phyloP scores from a whole-genome alignment of 768 basidiomycete genomes.

The Psilocybe subaeruginosa region DNA sequence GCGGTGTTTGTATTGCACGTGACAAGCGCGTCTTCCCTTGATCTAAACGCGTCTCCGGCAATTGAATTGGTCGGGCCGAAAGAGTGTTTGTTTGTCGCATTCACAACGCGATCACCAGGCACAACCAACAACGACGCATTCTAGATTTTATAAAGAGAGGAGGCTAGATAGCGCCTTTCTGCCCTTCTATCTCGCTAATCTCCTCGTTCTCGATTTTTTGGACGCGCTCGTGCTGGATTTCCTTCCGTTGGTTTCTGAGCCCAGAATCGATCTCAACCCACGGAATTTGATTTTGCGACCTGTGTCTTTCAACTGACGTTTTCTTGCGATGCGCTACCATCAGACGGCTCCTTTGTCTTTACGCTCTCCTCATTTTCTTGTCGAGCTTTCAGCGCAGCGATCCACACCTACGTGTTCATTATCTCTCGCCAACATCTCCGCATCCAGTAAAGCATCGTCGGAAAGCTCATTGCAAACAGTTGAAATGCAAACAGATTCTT shows the following conservation, averaged over 20 bases:
- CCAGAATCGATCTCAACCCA: neutral
- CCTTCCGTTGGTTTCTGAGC: neutral
- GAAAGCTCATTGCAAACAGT: constrained; percentile 2
- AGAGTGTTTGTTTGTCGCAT: constrained; percentile 10
- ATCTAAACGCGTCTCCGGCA: constrained; percentile 6
- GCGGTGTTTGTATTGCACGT: constrained; percentile 14
- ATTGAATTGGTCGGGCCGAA: neutral
- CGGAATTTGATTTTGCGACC: neutral
- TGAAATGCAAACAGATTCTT: constrained; percentile 19
- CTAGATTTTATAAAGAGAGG: constrained; percentile 3
- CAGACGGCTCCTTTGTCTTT: constrained; percentile 3
- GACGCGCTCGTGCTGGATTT: neutral
- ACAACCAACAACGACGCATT: constrained; percentile 7
- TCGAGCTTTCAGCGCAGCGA: constrained; percentile 10
- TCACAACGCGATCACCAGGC: constrained; percentile 16
- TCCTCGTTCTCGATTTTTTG: neutral
- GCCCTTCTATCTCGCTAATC: neutral
- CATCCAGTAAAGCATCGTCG: constrained; percentile 8
- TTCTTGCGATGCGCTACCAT: constrained; percentile 15
- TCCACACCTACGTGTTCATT: constrained; percentile 20
- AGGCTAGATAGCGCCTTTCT: neutral
- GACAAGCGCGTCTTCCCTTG: constrained; percentile 16
- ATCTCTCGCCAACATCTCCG: constrained; percentile 21
- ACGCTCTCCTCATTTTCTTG: constrained; percentile 2
- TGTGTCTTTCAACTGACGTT: neutral